These are phyloP conservation scores for Magnusiomyces starmeri DNA, from an alignment of 1,139 yeast genomes.

Conservation along the genomic window DNA sequence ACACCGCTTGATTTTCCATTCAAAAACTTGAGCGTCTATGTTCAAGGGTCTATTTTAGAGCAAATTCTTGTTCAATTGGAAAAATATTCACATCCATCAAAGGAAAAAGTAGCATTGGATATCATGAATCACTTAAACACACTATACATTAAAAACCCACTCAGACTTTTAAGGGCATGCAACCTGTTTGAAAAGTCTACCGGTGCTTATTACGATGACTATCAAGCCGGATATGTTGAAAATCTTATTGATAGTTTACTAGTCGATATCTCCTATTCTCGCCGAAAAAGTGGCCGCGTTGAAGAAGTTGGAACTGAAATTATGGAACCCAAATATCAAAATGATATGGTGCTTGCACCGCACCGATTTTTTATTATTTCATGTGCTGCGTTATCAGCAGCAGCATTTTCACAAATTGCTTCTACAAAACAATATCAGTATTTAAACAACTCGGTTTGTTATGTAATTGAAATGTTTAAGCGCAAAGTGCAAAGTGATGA, in stretches of 20 bases:
- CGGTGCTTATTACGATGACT: constrained; percentile 8
- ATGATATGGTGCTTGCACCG: constrained; percentile 8
- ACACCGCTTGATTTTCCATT: no score
- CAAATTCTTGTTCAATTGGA: constrained; percentile 5
- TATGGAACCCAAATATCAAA: background rate
- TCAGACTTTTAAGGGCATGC: constrained; percentile 9
- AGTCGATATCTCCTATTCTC: background rate
- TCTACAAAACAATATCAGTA: constrained; percentile 15
- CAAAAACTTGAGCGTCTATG: constrained; percentile 2
- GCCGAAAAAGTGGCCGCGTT: no score
- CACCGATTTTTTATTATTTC: constrained; percentile 13
- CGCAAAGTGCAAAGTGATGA: background rate
- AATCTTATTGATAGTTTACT: background rate
- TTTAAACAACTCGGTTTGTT: constrained; percentile 13
- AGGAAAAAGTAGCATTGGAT: constrained; percentile 3
- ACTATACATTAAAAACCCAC: constrained; percentile 10
- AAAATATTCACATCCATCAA: constrained; percentile 8
- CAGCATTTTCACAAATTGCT: constrained; percentile 12
- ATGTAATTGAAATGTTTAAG: constrained; percentile 12
- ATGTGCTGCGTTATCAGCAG: constrained; percentile 13
- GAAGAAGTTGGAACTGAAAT: no score
- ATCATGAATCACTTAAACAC: constrained; percentile 9
- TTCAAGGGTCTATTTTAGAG: constrained; percentile 13
- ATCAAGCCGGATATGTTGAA: background rate
- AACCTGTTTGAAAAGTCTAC: constrained; percentile 10